Percentiles rank a stretch among this genome's conserved stretches.
phyloP scores from a whole-genome alignment of 2,329 filamentous ascomycete genomes.

The Aureobasidium musti region DNA sequence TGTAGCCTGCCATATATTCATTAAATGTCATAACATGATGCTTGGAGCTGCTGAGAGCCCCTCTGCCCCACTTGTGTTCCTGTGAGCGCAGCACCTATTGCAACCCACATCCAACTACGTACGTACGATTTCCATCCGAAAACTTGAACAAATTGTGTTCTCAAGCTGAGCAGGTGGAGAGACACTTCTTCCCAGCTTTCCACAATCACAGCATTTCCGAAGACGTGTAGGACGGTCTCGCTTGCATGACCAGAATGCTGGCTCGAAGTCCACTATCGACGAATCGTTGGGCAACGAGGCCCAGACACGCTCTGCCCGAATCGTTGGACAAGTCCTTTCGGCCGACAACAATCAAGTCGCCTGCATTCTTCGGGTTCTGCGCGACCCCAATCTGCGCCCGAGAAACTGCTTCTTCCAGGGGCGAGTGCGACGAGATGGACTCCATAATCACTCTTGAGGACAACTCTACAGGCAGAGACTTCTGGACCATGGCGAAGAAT shows the following conservation, averaged over 20 bases:
- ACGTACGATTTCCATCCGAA: neutral
- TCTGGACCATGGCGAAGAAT: constrained; percentile 60
- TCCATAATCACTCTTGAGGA: constrained; percentile 61
- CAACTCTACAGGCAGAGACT: constrained; percentile 57
- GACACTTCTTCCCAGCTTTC: neutral
- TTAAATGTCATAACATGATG: constrained; percentile 17
- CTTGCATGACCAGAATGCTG: constrained; percentile 71
- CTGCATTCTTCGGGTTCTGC: constrained; percentile 63
- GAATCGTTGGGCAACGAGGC: constrained; percentile 62
- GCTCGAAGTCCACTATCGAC: constrained; percentile 61
- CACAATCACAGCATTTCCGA: neutral
- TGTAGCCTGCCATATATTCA: constrained; percentile 10
- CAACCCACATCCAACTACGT: neutral
- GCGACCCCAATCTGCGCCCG: constrained; percentile 62
- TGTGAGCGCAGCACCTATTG: neutral
- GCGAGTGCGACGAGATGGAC: constrained; percentile 46
- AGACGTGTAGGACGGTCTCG: constrained; percentile 37
- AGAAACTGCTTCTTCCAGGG: constrained; percentile 53
- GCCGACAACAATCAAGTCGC: constrained; percentile 70
- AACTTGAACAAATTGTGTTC: neutral
- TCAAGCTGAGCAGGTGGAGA: neutral
- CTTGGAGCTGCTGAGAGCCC: neutral
- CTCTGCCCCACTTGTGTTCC: neutral
- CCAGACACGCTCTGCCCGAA: constrained; percentile 54
- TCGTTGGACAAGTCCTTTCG: constrained; percentile 49